Conservation (phyloP, 2,329 filamentous ascomycete genomes). For the Lachnellula occidentalis region DNA sequence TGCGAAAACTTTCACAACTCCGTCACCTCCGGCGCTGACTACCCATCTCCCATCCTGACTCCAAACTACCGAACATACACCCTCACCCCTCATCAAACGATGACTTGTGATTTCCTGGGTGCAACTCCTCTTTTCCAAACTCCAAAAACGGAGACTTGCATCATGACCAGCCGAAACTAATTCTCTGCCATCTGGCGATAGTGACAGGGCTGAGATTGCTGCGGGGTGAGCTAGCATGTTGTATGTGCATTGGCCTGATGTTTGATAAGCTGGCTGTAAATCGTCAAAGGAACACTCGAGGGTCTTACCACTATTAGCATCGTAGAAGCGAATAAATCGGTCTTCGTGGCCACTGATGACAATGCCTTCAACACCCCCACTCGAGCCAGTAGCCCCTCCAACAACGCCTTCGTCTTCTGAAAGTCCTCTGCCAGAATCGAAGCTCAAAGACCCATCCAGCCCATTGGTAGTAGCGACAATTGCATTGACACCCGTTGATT, state of each 20-base stretch:
- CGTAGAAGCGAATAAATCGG: constrained; percentile 92
- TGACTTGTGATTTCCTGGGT: constrained; percentile 93
- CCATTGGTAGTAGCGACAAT: constrained; percentile 83
- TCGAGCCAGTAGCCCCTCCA: constrained; percentile 74
- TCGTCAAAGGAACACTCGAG: not conserved
- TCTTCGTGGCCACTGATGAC: constrained; percentile 97
- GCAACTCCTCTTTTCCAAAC: constrained; percentile 88
- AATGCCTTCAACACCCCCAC: constrained; percentile 79
- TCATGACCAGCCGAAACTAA: constrained; percentile 95
- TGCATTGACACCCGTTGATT: constrained; percentile 78
- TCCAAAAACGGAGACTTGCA: constrained; percentile 94
- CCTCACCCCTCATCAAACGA: constrained; percentile 91
- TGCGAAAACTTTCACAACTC: constrained; percentile 87
- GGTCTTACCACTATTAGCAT: constrained; percentile 92
- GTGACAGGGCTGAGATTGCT: constrained; percentile 82
- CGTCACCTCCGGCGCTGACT: constrained; percentile 89
- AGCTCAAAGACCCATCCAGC: constrained; percentile 58
- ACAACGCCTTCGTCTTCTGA: constrained; percentile 69
- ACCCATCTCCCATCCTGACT: constrained; percentile 93
- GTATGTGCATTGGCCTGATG: constrained; percentile 92
- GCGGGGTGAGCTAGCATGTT: constrained; percentile 96
- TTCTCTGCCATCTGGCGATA: constrained; percentile 90
- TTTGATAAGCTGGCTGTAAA: constrained; percentile 1
- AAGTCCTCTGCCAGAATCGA: constrained; percentile 58
- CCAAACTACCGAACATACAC: constrained; percentile 92